These are phyloP conservation scores for Dittrichia graveolens DNA, from an alignment of 129 eudicot species.

Conservation along the genomic window DNA sequence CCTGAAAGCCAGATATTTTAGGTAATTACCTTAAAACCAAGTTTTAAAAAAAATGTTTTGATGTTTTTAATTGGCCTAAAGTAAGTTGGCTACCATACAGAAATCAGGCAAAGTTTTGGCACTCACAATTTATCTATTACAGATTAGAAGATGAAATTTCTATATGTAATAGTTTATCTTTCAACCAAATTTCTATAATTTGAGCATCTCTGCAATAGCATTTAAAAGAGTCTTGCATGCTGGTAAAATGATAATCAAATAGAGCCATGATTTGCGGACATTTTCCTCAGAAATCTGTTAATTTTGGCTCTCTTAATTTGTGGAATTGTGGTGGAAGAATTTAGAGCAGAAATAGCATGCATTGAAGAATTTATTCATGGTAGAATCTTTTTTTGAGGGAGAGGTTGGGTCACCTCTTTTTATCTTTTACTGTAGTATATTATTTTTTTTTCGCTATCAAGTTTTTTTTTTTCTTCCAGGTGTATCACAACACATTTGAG, in stretches of 20 bases:
- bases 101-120: neutral
- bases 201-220: neutral
- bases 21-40: neutral
- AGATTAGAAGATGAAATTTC: neutral
- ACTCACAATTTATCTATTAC: neutral
- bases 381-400: neutral
- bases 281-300: neutral
- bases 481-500: neutral
- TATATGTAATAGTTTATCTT: neutral
- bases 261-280: neutral
- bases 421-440: neutral
- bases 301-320: neutral
- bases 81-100: too few species aligned
- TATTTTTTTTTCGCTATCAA: neutral
- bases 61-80: neutral
- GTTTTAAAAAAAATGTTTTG: neutral
- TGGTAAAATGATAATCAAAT: too few species aligned
- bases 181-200: neutral
- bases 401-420: neutral
- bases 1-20: neutral
- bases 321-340: neutral
- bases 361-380: slow-evolving; percentile 8
- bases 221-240: neutral
- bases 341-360: slow-evolving; percentile 2
- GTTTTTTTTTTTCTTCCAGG: neutral